Evolutionary conservation across 2,329 filamentous ascomycete species (phyloP).

Genomic region (Clonostachys solani): DNA sequence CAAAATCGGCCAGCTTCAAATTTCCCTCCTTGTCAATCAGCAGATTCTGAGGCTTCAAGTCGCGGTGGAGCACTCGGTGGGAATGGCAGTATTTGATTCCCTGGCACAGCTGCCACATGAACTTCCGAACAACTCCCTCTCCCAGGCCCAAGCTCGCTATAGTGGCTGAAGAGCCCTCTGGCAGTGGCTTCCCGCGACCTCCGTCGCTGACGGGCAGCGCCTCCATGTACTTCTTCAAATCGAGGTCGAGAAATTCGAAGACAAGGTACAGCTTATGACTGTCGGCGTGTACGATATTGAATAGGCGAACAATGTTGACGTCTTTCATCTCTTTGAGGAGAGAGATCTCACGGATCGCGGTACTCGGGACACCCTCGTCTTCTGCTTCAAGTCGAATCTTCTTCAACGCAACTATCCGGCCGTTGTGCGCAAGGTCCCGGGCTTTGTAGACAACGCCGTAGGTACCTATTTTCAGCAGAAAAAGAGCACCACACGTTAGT

Average conservation of each 20-base stretch:
- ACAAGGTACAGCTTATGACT: conserved; percentile 94
- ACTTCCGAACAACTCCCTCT: conserved; percentile 82
- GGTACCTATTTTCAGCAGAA: conserved; percentile 55
- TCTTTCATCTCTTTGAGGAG: conserved; percentile 93
- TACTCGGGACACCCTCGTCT: conserved; percentile 89
- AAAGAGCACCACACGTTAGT: not conserved
- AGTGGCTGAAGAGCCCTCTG: conserved; percentile 65
- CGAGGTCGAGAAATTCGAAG: conserved; percentile 85
- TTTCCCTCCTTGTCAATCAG: conserved; percentile 84
- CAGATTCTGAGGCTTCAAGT: conserved; percentile 87
- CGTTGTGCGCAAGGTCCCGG: conserved; percentile 74
- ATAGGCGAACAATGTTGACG: conserved; percentile 79
- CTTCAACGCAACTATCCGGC: conserved; percentile 87
- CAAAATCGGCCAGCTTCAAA: conserved; percentile 87
- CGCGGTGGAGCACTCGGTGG: conserved; percentile 81
- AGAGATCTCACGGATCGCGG: conserved; percentile 90
- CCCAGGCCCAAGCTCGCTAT: conserved; percentile 68
- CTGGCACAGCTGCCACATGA: conserved; percentile 84
- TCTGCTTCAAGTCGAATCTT: conserved; percentile 94
- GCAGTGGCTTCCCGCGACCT: conserved; percentile 79
- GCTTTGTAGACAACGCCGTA: conserved; percentile 97
- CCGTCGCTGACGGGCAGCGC: conserved; percentile 79
- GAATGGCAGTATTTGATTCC: conserved; percentile 87
- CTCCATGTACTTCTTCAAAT: conserved; percentile 97
- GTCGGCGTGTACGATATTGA: conserved; percentile 93